Evolutionary conservation across 1,284 basidiomycete species (phyloP), one percentile per base, ranked within the genome.

Genomic region (Singerocomus rubriflavus): DNA sequence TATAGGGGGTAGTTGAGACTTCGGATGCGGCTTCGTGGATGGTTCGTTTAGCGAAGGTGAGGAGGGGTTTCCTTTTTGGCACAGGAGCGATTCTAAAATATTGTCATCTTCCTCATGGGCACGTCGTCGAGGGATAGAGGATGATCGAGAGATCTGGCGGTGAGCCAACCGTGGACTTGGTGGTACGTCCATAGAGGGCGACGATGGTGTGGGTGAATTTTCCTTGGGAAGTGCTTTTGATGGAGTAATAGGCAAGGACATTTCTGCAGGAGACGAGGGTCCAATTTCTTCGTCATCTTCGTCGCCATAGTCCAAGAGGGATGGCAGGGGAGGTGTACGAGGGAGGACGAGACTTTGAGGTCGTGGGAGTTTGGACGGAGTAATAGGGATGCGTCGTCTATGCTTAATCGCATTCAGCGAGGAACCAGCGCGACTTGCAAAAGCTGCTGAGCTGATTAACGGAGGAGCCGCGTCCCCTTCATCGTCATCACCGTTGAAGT

Each of bases 401-500:
- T 84, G 80, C 66, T 84, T 87, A 56, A 81, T 69, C 10, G 64
- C 53, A 38, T 67, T 69, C 46, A 73, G 52, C 42, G 70, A 67
- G 38, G 72, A 68, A 36, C 66, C 54, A 2, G 73, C 63, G 57
- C 74, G 77, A 56, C 57, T 55, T 25, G 65, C 63, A 34, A 69
- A 51, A 33, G 62, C 65, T 5, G 68, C 57, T 26, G 71, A 65
- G 49, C 65, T 68, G 51, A 75, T 63, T 39, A 64, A 65, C 5
- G 66, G 71, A 32, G 64, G 61, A 41, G 63, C 62, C 45, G 64
- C 70, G 6, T 76, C 67, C 26, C 57, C 57, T 46, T 69, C 70
- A 25, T 84, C 79, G 37, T 85, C 82, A 32, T 91, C 89, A 48
- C 84, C 79, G 59, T 93, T 91, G 77, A 97, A 97, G 75, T 96